These are phyloP conservation scores for Lachnellula occidentalis DNA, from an alignment of 2,329 filamentous ascomycete genomes.

Conservation along the genomic window DNA sequence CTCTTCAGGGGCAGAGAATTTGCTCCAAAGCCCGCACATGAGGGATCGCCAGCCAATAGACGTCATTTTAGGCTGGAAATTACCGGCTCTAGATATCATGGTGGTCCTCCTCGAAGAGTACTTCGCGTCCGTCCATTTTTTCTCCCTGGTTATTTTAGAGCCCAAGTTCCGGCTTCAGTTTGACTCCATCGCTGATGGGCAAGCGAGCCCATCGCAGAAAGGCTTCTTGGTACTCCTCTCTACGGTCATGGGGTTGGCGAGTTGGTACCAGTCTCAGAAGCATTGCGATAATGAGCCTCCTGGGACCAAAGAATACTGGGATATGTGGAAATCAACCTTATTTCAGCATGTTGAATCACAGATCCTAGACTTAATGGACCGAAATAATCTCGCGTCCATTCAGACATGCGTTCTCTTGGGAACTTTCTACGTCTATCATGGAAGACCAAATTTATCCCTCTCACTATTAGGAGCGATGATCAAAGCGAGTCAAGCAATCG, in stretches of 20 bases:
- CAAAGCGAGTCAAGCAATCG: slow-evolving; percentile 8
- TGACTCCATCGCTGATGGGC: too few relatives aligned
- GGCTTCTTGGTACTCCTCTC: slow-evolving; percentile 21
- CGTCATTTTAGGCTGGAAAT: background rate
- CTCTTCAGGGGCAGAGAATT: too few relatives aligned
- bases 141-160: slow-evolving; percentile 39
- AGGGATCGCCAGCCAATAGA: too few relatives aligned
- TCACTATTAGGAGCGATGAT: slow-evolving; percentile 8
- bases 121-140: slow-evolving; percentile 39
- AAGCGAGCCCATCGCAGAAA: slow-evolving; percentile 18
- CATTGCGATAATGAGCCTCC: too few relatives aligned
- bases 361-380: too few relatives aligned
- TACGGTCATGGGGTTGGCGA: too few relatives aligned
- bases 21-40: too few relatives aligned
- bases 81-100: slow-evolving; percentile 20
- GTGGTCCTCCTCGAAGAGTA: slow-evolving; percentile 36
- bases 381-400: slow-evolving; percentile 14
- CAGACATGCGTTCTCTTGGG: slow-evolving; percentile 37
- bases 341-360: too few relatives aligned
- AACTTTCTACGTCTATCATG: slow-evolving; percentile 38
- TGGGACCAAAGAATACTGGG: too few relatives aligned
- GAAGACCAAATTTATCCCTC: slow-evolving; percentile 33
- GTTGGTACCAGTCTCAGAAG: too few relatives aligned
- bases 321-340: too few relatives aligned
- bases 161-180: slow-evolving; percentile 15